These are phyloP conservation scores for Cladosporium sp. DNA, from an alignment of 2,329 filamentous ascomycete species.

Conservation along the genomic window DNA sequence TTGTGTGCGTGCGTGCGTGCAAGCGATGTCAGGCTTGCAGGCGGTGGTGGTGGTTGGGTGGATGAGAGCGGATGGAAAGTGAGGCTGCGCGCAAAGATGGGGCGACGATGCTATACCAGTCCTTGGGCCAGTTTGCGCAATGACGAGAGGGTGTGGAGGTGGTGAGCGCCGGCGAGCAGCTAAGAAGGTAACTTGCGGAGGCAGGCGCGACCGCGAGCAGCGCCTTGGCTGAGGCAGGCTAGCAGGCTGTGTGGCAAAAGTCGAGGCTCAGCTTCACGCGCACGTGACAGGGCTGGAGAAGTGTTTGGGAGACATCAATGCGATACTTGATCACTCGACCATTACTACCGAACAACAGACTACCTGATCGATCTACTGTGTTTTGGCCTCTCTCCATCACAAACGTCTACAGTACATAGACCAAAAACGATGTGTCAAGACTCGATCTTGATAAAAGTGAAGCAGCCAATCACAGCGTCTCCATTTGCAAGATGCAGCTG, in stretches of 20 bases:
- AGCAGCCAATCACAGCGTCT: conserved; percentile 11
- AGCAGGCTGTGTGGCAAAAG: neutral
- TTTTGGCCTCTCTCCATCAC: neutral
- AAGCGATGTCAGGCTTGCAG: neutral
- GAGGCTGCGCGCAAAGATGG: conserved; percentile 15
- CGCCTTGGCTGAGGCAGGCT: neutral
- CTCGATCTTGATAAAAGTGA: neutral
- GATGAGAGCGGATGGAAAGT: neutral
- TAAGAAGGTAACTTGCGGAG: conserved; percentile 5
- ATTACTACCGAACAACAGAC: neutral
- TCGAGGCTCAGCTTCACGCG: neutral
- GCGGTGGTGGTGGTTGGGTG: neutral
- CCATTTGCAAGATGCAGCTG: conserved; percentile 1
- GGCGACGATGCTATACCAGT: conserved; percentile 13
- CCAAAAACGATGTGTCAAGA: neutral
- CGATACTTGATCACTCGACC: neutral
- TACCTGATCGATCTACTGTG: neutral
- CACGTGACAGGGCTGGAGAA: neutral
- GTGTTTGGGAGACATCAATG: no score
- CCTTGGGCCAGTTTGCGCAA: conserved; percentile 6
- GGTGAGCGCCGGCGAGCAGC: neutral
- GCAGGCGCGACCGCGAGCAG: neutral
- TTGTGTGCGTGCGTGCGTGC: conserved; percentile 13
- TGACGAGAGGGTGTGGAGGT: conserved; percentile 8
- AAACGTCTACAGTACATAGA: neutral